Base-by-base conservation (phyloP, 305 asterid species). In the Plantago lanceolata region DNA sequence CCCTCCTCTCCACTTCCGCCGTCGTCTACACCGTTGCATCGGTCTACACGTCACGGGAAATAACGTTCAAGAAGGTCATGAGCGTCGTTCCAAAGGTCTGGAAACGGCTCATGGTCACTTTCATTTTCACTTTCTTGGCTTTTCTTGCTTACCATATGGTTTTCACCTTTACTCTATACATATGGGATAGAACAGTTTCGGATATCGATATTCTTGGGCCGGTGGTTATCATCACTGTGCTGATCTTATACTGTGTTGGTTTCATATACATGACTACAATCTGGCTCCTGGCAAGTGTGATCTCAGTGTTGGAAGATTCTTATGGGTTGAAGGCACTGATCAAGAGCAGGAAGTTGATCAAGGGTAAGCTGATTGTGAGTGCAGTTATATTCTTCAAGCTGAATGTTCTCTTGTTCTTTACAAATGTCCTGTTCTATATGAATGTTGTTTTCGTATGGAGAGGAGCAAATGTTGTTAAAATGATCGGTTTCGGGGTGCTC, bases 1-100 rank as follows among this genome's bases (percentile, higher is more conserved):
- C 90, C 62, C 90, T 85, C 60, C 75, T 81, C 16, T 79, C 84
- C 24, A 83, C 86, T 26, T 69, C 88, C 2, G 90, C 88, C 0
- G 82, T 83, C 15, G 87, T 83, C 1, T 83, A 83, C 72, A 74
- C 86, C 9, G 61, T 85, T 11, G 90, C 94, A 3, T 75, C 72
- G 49, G 54, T 65, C 1, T 81, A 85, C 67, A 71, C 84, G 0
- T 73, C 74, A 3, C 70, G 67, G 0, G 84, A 79, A 19, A 24
- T 83, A 5, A 54, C 72, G 35, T 79, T 75, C 68, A 62, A 21
- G 61, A 81, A 75, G 47, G 79, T 85, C 68, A 67, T 79, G 67
- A 72, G 78, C 26, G 84, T 81, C 19, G 81, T 82, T 52, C 89
- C 89, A 7, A 80, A 64, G 66, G 88, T 80, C 3, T 85, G 89